phyloP scores from a whole-genome alignment of 1,284 basidiomycete genomes.

The Thecaphora frezii region DNA sequence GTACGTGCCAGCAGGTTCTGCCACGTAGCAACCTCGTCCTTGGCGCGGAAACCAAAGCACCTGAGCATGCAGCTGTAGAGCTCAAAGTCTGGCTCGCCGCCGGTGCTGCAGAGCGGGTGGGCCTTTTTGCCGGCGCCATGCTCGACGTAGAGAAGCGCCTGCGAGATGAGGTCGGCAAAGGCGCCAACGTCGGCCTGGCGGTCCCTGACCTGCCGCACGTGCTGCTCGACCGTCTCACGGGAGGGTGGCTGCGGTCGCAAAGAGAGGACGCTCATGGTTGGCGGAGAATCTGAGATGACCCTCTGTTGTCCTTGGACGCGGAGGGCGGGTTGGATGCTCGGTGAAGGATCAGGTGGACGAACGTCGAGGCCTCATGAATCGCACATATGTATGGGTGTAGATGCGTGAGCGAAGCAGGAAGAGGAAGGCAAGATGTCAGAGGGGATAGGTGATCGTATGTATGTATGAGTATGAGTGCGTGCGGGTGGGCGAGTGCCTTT shows the following conservation, averaged over 20 bases:
- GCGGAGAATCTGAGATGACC: neutral
- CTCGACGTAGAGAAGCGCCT: constrained; percentile 27
- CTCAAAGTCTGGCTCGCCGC: constrained; percentile 33
- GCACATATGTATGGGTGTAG: too few species aligned
- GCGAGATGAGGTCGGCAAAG: constrained; percentile 30
- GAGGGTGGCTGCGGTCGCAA: neutral
- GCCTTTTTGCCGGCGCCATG: constrained; percentile 18
- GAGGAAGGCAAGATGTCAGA: too few species aligned
- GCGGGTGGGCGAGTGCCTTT: too few species aligned
- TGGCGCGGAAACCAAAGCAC: constrained; percentile 34
- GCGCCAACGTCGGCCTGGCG: constrained; percentile 18
- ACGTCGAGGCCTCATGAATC: too few species aligned
- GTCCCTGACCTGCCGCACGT: constrained; percentile 14
- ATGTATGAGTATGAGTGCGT: too few species aligned
- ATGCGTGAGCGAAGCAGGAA: too few species aligned
- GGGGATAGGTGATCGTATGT: too few species aligned
- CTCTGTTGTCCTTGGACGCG: neutral
- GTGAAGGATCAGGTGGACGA: too few species aligned
- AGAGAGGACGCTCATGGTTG: too few species aligned
- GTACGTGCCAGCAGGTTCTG: constrained; percentile 13
- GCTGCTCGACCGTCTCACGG: constrained; percentile 6
- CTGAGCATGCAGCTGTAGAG: constrained; percentile 48
- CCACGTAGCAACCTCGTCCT: constrained; percentile 35
- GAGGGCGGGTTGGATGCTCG: neutral
- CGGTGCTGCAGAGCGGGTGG: constrained; percentile 26